Evolutionary conservation across 78 protist species (phyloP), one percentile per base, ranked within the genome.

Genomic region (Dictyostelium citrinum): DNA sequence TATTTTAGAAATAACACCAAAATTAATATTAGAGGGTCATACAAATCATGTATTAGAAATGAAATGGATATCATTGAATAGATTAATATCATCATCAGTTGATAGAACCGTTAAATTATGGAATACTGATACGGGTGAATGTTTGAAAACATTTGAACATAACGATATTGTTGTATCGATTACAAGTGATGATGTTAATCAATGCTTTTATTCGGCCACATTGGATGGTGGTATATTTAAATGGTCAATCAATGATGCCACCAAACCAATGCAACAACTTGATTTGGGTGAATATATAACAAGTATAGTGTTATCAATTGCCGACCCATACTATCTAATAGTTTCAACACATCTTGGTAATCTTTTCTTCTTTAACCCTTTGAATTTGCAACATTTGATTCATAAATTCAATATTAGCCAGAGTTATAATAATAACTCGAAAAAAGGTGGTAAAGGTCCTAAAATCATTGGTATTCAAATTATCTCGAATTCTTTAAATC

Each of bases 91-190:
- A 17, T 58, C 85, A 7, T 78, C 85, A 9, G 71, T 88, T 55
- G 93, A 88, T 39, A 78, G 55, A 70, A 88, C 82, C 2, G 93
- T 88, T 11, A 58, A 49, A n/a, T 58, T 88, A 11, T 88, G 93
- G 93, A 43, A 72, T 31, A 10, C 80, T 4, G 80, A 78, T 3
- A 22, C 60, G 20, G 45, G 55, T 11, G 85, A 88, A 67, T 78
- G 84, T 45, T 27, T 78, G 6, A 88, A 49, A 67, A 88, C 85
- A 61, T 88, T 78, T 77, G 93, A 88, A 79, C 93, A 88, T 79
- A 88, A 88, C 68, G 93, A 88, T 78, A 79, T 88, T 78, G 93
- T 88, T n/a, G 93, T 88, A 67, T 88, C 93, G n/a, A 49, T 88
- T 31, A 46, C 79, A 61, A 72, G 67, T 37, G 93, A 78, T 72